Conservation (phyloP, 495 filamentous ascomycete species). For the Elaphomyces granulatus region DNA sequence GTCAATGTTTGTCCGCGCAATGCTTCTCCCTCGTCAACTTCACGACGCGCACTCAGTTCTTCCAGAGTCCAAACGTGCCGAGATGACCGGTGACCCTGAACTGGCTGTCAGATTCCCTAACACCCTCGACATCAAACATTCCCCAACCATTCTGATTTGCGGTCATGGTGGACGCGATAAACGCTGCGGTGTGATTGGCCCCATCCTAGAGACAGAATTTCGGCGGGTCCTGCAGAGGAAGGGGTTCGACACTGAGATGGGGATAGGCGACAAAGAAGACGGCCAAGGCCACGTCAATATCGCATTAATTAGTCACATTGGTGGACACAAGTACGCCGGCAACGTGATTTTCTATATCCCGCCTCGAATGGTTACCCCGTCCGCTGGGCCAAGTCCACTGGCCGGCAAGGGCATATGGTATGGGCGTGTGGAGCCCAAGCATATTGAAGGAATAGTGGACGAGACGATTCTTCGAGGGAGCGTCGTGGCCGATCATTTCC, state of each 20-base stretch:
- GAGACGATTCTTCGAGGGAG: conserved; percentile 64
- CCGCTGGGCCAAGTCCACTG: conserved; percentile 31
- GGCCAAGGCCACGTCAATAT: conserved; percentile 37
- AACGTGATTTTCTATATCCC: conserved; percentile 90
- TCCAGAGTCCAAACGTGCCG: conserved; percentile 19
- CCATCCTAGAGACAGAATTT: conserved; percentile 56
- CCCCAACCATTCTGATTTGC: conserved; percentile 64
- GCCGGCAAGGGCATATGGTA: conserved; percentile 88
- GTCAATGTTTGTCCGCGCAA: conserved; percentile 26
- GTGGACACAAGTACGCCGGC: conserved; percentile 85
- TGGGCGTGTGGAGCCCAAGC: conserved; percentile 68
- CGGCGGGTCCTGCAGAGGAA: conserved; percentile 28
- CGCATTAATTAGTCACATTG: conserved; percentile 73
- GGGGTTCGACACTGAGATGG: conserved; percentile 14
- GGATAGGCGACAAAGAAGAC: conserved; percentile 12
- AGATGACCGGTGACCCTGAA: conserved; percentile 18
- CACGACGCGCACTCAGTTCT: conserved; percentile 42
- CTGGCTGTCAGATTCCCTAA: conserved; percentile 23
- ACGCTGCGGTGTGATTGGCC: conserved; percentile 70
- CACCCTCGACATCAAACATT: conserved; percentile 43
- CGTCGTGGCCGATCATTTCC: conserved; percentile 62
- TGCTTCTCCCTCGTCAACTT: conserved; percentile 40
- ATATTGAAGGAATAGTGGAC: conserved; percentile 73
- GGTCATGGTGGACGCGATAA: conserved; percentile 66
- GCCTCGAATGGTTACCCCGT: conserved; percentile 25